These are phyloP conservation scores for Kurtzmaniella quercitrusa DNA, from an alignment of 1,139 yeast genomes.

Conservation along the genomic window DNA sequence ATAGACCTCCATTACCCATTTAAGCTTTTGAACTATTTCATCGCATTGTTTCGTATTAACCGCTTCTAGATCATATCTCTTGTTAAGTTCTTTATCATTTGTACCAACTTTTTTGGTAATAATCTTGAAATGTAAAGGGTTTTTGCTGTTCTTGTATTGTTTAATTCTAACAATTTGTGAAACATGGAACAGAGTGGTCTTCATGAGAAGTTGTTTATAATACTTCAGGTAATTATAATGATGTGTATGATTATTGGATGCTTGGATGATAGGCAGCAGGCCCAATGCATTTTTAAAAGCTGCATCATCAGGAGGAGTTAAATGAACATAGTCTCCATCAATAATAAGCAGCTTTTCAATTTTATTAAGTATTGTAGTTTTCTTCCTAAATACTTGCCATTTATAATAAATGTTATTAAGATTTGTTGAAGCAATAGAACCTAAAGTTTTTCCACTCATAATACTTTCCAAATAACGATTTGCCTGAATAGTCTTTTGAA, in stretches of 20 bases:
- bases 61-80: slow-evolving; percentile 87
- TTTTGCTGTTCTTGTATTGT: slow-evolving; percentile 60
- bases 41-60: slow-evolving; percentile 55
- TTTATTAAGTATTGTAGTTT: slow-evolving; percentile 75
- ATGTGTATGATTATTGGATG: slow-evolving; percentile 34
- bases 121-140: slow-evolving; percentile 77
- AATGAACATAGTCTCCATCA: slow-evolving; percentile 90
- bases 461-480: slow-evolving; percentile 35
- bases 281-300: slow-evolving; percentile 39
- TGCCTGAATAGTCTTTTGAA: slow-evolving; percentile 10
- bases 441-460: slow-evolving; percentile 23
- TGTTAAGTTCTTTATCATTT: slow-evolving; percentile 28
- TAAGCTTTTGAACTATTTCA: slow-evolving; percentile 70
- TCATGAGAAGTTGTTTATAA: slow-evolving; percentile 47
- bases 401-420: slow-evolving; percentile 42
- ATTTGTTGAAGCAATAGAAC: slow-evolving; percentile 31
- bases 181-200: slow-evolving; percentile 84
- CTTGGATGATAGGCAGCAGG: slow-evolving; percentile 5
- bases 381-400: slow-evolving; percentile 84
- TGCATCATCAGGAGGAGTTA: slow-evolving; percentile 69
- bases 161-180: slow-evolving; percentile 74
- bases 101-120: slow-evolving; percentile 61
- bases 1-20: slow-evolving; percentile 50
- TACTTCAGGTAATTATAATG: slow-evolving; percentile 51
- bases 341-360: slow-evolving; percentile 82